Conservation (phyloP, 306 rosid genomes). For the Glycyrrhiza uralensis region DNA sequence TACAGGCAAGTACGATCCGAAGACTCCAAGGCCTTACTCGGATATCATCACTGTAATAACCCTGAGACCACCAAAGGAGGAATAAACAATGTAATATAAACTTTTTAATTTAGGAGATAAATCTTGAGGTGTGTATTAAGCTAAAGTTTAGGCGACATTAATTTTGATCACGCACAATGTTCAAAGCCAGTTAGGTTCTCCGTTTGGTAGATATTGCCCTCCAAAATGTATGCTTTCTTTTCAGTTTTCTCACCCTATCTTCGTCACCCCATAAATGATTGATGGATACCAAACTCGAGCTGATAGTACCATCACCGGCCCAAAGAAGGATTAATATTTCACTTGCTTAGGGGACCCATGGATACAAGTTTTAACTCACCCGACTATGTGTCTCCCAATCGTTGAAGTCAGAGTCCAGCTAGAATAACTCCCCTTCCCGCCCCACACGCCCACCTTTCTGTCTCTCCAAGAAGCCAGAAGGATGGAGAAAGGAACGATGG, state of each 20-base stretch:
- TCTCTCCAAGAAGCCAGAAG: slow-evolving; percentile 32
- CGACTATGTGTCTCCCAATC: slow-evolving; percentile 50
- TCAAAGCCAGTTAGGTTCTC: slow-evolving; percentile 51
- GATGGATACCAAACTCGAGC: slow-evolving; percentile 59
- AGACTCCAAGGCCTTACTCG: slow-evolving; percentile 13
- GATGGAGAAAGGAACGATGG: slow-evolving; percentile 30
- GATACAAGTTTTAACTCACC: slow-evolving; percentile 44
- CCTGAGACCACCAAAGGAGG: background rate
- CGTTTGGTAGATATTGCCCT: slow-evolving; percentile 49
- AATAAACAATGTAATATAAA: background rate
- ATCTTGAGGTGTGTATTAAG: slow-evolving; percentile 13
- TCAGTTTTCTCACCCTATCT: slow-evolving; percentile 39
- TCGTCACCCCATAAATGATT: slow-evolving; percentile 50
- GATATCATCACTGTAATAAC: slow-evolving; percentile 2
- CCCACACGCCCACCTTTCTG: slow-evolving; percentile 43
- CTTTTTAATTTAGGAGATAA: background rate
- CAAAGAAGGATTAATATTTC: slow-evolving; percentile 34
- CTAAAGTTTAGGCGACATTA: slow-evolving; percentile 15
- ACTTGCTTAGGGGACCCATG: slow-evolving; percentile 52
- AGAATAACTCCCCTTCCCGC: slow-evolving; percentile 27
- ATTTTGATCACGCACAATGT: slow-evolving; percentile 25
- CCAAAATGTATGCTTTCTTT: slow-evolving; percentile 37
- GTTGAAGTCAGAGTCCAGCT: slow-evolving; percentile 52
- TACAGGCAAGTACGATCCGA: background rate
- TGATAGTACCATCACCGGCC: slow-evolving; percentile 44